A percentile compares a stretch with the other conserved stretches of the same genome.
Evolutionary conservation across 2,329 filamentous ascomycete genomes (phyloP).

Genomic region (Niveomyces coronatus): DNA sequence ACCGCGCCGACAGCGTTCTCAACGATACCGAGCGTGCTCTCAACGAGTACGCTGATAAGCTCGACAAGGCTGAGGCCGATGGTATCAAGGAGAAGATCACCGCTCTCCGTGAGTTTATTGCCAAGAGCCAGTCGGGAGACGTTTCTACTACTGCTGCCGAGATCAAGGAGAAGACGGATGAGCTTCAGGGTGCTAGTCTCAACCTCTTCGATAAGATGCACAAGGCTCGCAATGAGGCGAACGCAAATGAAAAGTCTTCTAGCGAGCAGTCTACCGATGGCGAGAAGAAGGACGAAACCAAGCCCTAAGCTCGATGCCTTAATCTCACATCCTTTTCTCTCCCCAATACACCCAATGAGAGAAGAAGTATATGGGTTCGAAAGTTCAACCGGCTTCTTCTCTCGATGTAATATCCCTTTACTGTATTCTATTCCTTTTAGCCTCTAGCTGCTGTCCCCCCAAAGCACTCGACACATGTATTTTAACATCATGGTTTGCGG

Average conservation of each 20-base stretch:
- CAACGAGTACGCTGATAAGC: slow-evolving; percentile 89
- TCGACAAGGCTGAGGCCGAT: slow-evolving; percentile 93
- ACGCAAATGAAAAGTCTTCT: slow-evolving; percentile 39
- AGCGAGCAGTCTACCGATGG: slow-evolving; percentile 46
- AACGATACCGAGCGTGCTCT: slow-evolving; percentile 98
- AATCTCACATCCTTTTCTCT: slow-evolving; percentile 18
- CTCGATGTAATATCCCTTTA: slow-evolving; percentile 34
- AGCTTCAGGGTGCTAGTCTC: slow-evolving; percentile 90
- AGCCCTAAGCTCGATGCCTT: slow-evolving; percentile 44
- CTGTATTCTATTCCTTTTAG: slow-evolving; percentile 39
- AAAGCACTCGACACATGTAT: slow-evolving; percentile 33
- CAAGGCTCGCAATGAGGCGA: slow-evolving; percentile 72
- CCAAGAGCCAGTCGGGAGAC: slow-evolving; percentile 92
- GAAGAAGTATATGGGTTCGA: slow-evolving; percentile 9
- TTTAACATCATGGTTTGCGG: slow-evolving; percentile 36
- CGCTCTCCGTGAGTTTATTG: slow-evolving; percentile 75
- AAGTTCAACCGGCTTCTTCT: slow-evolving; percentile 25
- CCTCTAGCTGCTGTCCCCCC: slow-evolving; percentile 24
- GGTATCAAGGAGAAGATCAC: slow-evolving; percentile 90
- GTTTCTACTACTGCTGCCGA: slow-evolving; percentile 75
- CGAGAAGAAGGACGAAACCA: slow-evolving; percentile 69
- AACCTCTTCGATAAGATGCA: slow-evolving; percentile 99
- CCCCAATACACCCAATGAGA: slow-evolving; percentile 4
- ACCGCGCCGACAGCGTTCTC: slow-evolving; percentile 90
- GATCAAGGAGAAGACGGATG: slow-evolving; percentile 97